Base-by-base conservation (phyloP, 192 early-diverging fungal genomes). In the Oehlia diaphana region DNA sequence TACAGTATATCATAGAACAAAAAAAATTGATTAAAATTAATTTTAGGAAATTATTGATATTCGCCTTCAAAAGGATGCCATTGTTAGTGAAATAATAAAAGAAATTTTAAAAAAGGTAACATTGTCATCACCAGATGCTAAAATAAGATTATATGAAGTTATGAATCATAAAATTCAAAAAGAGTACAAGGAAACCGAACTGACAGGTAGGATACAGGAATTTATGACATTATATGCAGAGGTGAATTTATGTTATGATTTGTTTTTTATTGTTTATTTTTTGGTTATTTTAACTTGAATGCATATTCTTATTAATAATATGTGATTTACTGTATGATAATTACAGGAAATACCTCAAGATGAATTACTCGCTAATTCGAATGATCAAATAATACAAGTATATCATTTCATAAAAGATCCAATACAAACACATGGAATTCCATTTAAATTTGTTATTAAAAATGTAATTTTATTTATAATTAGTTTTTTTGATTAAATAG, bases 381-480 rank as follows among this genome's bases (percentile, higher is more conserved):
- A 83, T 19, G 87, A 89, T 58, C 33, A 63, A 10, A 61, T 89
- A 19, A 78, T 97, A 66, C 86, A 84, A 23, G 94, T 94, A 31
- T 91, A 91, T 84, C 95, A 97, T 81, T 97, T 93, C 82, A 84
- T 87, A 67, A 90, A 92, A 76, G 93, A 95, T 35, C 83, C 91
- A 16, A 49, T 65, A 14, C 89, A 89, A 44, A 82, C 88, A 9
- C 95, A 98, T 83, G 89, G 95, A 61, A 86, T 95, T 47, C 97
- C 97, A 28, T 97, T 99, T 86, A 85, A 85, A 74, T 93, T 98
- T 75, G 79, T 90, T 47, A 80, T 95, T 44, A 88, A 84, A 37
- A 80, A 86, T 10, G 85, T 86, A 83, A 67, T 23, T 63, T 44
- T 21, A 21, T 62, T 68, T 9, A 44, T 44, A 44, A 50, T 5